Evolutionary conservation across 2,329 filamentous ascomycete species (phyloP).

Genomic region (Fusarium phyllophilum): DNA sequence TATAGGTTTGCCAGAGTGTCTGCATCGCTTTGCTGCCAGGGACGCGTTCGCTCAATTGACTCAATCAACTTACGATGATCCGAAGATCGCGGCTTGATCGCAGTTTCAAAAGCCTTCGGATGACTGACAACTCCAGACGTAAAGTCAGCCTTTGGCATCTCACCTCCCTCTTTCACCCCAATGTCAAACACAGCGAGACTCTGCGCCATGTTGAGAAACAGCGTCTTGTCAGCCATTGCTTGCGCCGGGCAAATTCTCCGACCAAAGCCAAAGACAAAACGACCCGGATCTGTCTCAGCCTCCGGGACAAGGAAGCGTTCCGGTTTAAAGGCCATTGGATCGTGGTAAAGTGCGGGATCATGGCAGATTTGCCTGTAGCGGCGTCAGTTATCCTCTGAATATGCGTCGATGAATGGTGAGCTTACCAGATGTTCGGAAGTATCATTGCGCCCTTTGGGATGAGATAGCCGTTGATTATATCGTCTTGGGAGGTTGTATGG

Average conservation of each 20-base stretch:
- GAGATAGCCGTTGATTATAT: slow-evolving; percentile 16
- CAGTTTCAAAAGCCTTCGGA: slow-evolving; percentile 11
- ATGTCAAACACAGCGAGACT: slow-evolving; percentile 58
- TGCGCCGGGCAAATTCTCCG: slow-evolving; percentile 48
- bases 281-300: slow-evolving; percentile 41
- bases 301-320: slow-evolving; percentile 19
- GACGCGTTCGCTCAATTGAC: slow-evolving; percentile 9
- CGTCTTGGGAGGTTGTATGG: slow-evolving; percentile 48
- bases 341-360: slow-evolving; percentile 13
- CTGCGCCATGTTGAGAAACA: slow-evolving; percentile 52
- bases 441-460: slow-evolving; percentile 40
- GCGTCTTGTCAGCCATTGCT: slow-evolving; percentile 40
- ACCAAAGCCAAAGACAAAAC: slow-evolving; percentile 48
- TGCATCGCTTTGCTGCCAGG: slow-evolving; percentile 31
- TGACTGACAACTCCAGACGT: slow-evolving; percentile 30
- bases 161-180: not conserved
- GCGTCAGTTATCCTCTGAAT: fast-evolving
- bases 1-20: not conserved
- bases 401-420: not conserved
- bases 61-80: slow-evolving; percentile 13
- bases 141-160: not conserved
- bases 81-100: slow-evolving; percentile 16
- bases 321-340: slow-evolving; percentile 24
- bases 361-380: slow-evolving; percentile 27
- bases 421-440: slow-evolving; percentile 32